Conservation (phyloP, 768 basidiomycete genomes). For the Termitomyces heimii region DNA sequence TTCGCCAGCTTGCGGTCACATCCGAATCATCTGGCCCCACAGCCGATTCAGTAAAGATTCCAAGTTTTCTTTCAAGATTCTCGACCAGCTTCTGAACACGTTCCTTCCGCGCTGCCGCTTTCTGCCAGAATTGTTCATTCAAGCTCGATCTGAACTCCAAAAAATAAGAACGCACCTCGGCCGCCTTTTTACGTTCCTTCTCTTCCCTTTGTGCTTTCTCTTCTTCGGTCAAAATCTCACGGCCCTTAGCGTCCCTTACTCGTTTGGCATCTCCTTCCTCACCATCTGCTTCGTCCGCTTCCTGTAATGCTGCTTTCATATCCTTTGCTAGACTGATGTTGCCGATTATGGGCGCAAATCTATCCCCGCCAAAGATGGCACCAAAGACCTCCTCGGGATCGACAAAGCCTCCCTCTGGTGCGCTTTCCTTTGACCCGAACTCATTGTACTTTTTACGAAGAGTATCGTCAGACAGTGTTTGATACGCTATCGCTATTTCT, state of each 20-base stretch:
- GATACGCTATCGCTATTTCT: constrained; percentile 84
- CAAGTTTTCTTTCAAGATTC: constrained; percentile 74
- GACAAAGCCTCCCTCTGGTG: constrained; percentile 79
- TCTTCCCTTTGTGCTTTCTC: constrained; percentile 73
- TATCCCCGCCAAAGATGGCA: constrained; percentile 85
- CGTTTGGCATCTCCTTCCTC: constrained; percentile 50
- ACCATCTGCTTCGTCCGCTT: constrained; percentile 67
- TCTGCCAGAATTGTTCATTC: constrained; percentile 35
- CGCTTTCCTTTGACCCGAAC: constrained; percentile 81
- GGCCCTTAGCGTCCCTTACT: constrained; percentile 46
- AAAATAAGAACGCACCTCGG: constrained; percentile 55
- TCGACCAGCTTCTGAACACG: constrained; percentile 73
- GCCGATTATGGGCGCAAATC: constrained; percentile 84
- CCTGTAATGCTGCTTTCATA: constrained; percentile 90
- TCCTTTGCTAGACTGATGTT: constrained; percentile 83
- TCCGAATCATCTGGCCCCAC: constrained; percentile 62
- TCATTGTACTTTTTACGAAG: constrained; percentile 87
- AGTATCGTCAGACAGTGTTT: constrained; percentile 72
- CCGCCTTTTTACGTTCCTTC: constrained; percentile 56
- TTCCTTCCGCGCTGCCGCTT: constrained; percentile 73
- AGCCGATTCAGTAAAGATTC: constrained; percentile 85
- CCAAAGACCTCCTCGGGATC: constrained; percentile 82
- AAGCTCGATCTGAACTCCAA: neutral
- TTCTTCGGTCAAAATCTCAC: constrained; percentile 55
- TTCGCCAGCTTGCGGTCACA: constrained; percentile 66